Evolutionary conservation across 768 basidiomycete genomes (phyloP), one percentile per base, ranked within the genome.

Genomic region (Mycena vulgaris): DNA sequence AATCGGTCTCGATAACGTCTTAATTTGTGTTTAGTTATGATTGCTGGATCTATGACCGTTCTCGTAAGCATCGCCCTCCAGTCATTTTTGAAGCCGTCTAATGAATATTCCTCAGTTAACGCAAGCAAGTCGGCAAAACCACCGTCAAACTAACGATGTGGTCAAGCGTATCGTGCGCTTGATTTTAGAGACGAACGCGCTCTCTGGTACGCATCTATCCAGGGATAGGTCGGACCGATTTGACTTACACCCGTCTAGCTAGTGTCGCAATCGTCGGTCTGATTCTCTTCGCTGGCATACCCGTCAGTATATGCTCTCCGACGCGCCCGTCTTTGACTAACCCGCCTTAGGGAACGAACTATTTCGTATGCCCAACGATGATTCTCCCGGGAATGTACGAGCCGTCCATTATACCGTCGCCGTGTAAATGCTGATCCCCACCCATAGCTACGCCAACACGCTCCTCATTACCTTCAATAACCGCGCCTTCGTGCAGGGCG

Each of bases 401-500:
- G 25, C 8, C 35, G 35, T 69, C 17, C 49, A 23, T 21, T 37
- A 9, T 47, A 11, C 9, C 19, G 2, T 25, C 19, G 9, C 6
- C 31, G 3, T 25, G 4, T 31, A 21, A 59, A 14, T 30, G 17
- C 53, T 42, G 37, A 64, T 39, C 19, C 2, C 19, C 2, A 30
- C 30, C 10, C 6, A 14, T 30, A 70, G 58, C 47, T 69, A 69
- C 45, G 70, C 70, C 53, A 71, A 71, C 39, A 71, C 70, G 4
- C 70, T 71, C 14, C 64, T 71, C 19, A 61, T 71, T 8, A 71
- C 70, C 3, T 67, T 71, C 37, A 71, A 71, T 55, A 71, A 71
- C 39, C 70, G 70, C 35, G 70, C 70, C 45, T 63, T 67, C 27
- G 39, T 25, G 5, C 11, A 31, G 10, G 47, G 37, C 27, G 65